Evolutionary conservation across 129 eudicot genomes (phyloP).

Genomic region (Flaveria trinervia): DNA sequence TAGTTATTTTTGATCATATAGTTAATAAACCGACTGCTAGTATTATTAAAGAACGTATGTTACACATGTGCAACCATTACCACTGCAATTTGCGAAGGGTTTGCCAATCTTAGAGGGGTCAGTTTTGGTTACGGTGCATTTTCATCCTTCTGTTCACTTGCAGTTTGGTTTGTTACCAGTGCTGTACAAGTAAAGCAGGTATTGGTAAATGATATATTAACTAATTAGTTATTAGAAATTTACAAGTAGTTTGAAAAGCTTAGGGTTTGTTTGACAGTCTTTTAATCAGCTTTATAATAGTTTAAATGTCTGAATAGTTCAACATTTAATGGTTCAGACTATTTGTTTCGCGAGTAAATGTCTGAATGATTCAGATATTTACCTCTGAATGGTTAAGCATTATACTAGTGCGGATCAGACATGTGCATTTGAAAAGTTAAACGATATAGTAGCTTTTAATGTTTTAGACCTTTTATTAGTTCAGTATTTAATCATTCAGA

Average conservation of each 20-base stretch:
- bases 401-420: no score
- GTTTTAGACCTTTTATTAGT: no score
- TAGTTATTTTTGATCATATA: background rate
- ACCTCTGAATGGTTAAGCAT: no score
- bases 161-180: slow-evolving; percentile 32
- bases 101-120: slow-evolving; percentile 29
- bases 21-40: slow-evolving; percentile 7
- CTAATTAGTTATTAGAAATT: background rate
- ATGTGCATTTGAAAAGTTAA: no score
- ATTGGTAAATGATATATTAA: background rate
- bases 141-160: slow-evolving; percentile 40
- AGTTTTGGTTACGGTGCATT: slow-evolving; percentile 36
- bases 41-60: slow-evolving; percentile 20
- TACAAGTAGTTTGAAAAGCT: slow-evolving; percentile 4
- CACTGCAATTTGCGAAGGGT: slow-evolving; percentile 31
- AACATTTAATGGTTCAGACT: no score
- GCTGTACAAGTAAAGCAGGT: slow-evolving; percentile 23
- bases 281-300: no score
- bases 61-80: slow-evolving; percentile 34
- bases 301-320: no score
- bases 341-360: no score
- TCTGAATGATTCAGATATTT: no score
- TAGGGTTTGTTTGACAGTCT: no score
- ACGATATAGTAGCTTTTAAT: no score
- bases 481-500: no score